phyloP scores from a whole-genome alignment of 352 stramenopile species.

The Pelagophyceae sp. region DNA sequence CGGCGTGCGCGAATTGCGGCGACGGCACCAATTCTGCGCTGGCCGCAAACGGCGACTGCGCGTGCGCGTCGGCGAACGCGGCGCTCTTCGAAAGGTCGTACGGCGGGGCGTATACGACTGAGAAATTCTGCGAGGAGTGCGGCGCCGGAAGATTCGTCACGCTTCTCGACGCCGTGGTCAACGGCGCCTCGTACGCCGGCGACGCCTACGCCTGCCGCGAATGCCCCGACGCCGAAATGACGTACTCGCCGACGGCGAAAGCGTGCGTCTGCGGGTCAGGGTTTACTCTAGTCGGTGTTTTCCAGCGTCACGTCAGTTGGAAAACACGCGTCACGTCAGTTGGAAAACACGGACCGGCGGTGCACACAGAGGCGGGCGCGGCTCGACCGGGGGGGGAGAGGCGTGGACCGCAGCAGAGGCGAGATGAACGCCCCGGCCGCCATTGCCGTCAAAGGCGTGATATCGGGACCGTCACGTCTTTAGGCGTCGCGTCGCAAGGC shows the following conservation, averaged over 20 bases:
- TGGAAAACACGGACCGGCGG: too few species aligned
- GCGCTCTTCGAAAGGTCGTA: slow-evolving; percentile 31
- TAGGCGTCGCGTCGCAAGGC: slow-evolving; percentile 42
- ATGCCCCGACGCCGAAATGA: slow-evolving; percentile 68
- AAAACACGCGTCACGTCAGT: too few species aligned
- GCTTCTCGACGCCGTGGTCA: slow-evolving; percentile 47
- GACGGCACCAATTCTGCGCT: not conserved
- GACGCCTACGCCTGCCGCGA: slow-evolving; percentile 46
- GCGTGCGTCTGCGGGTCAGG: slow-evolving; percentile 54
- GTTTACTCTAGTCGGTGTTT: slow-evolving; percentile 53
- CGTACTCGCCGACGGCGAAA: slow-evolving; percentile 37
- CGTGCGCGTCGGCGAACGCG: not conserved
- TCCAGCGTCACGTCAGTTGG: too few species aligned
- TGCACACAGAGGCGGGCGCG: too few species aligned
- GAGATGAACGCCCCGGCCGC: too few species aligned
- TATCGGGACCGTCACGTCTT: too few species aligned
- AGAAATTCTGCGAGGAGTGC: slow-evolving; percentile 59
- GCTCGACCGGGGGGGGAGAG: too few species aligned
- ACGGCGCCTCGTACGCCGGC: slow-evolving; percentile 42
- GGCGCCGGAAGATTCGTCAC: slow-evolving; percentile 38
- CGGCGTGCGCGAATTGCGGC: slow-evolving; percentile 1
- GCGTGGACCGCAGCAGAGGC: too few species aligned
- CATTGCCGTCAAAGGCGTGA: too few species aligned
- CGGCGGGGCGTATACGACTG: slow-evolving; percentile 41
- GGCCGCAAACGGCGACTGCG: not conserved